Percentiles rank a stretch among this genome's conserved stretches.
Evolutionary conservation across 1,284 basidiomycete genomes (phyloP).

Genomic region (Leccinum fuscescens): DNA sequence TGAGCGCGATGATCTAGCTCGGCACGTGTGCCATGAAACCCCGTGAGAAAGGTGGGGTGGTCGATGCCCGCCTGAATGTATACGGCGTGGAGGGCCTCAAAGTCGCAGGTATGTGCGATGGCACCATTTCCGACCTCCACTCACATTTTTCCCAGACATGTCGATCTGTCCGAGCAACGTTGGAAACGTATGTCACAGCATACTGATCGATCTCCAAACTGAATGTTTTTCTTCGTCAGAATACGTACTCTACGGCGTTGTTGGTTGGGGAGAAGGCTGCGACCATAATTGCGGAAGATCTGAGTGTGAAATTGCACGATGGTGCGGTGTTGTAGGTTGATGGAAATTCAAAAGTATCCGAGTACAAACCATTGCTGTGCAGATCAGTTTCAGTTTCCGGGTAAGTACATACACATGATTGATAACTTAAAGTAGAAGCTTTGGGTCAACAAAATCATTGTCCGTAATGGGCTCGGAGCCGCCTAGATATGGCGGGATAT

Average conservation of each 20-base stretch:
- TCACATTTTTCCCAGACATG: constrained; percentile 20
- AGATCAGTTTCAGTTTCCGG: too few relatives aligned
- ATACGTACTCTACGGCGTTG: constrained; percentile 32
- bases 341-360: too few relatives aligned
- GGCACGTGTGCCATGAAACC: constrained; percentile 33
- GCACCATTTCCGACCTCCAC: background rate
- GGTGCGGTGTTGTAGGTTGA: background rate
- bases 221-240: constrained; percentile 14
- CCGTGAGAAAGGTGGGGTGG: constrained; percentile 24
- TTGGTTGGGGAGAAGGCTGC: constrained; percentile 34
- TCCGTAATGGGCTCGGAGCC: too few relatives aligned
- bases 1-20: constrained; percentile 10
- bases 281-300: constrained; percentile 28
- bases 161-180: constrained; percentile 34
- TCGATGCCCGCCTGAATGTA: constrained; percentile 29
- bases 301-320: constrained; percentile 6
- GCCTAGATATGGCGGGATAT: too few relatives aligned
- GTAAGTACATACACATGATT: too few relatives aligned
- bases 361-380: too few relatives aligned
- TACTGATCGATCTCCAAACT: background rate
- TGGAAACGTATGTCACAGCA: constrained; percentile 23
- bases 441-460: too few relatives aligned
- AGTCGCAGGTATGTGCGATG: constrained; percentile 24
- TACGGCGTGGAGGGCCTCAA: constrained; percentile 32
- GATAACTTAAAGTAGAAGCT: too few relatives aligned